Evolutionary conservation across 2,329 filamentous ascomycete genomes (phyloP).

Genomic region (Phoma sp.): DNA sequence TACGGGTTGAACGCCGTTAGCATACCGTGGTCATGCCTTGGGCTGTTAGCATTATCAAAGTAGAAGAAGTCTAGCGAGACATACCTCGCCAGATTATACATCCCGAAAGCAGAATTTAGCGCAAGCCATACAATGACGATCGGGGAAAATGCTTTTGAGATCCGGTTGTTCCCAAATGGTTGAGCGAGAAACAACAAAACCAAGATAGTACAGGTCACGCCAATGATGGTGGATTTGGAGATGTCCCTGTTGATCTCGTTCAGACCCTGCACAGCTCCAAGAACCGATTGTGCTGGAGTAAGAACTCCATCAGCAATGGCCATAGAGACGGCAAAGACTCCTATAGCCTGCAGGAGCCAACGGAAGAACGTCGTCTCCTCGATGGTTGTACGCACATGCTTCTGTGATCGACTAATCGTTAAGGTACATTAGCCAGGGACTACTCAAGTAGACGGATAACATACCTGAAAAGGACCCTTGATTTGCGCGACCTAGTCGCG

Average conservation of each 20-base stretch:
- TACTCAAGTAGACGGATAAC: background rate
- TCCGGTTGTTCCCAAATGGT: constrained; percentile 67
- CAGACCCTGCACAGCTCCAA: constrained; percentile 70
- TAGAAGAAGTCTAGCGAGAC: background rate
- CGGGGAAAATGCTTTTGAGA: constrained; percentile 68
- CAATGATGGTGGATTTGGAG: constrained; percentile 63
- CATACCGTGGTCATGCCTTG: constrained; percentile 55
- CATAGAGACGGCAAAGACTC: constrained; percentile 70
- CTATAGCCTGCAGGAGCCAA: constrained; percentile 64
- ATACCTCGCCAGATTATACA: constrained; percentile 56
- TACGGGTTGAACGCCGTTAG: constrained; percentile 61
- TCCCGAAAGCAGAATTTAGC: constrained; percentile 67
- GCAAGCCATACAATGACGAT: constrained; percentile 71
- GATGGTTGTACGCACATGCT: constrained; percentile 61
- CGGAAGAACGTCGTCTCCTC: constrained; percentile 63
- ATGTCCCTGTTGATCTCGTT: constrained; percentile 65
- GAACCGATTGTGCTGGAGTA: constrained; percentile 72
- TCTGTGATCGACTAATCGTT: constrained; percentile 52
- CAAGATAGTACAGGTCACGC: constrained; percentile 68
- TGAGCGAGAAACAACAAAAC: constrained; percentile 69
- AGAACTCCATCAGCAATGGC: constrained; percentile 71
- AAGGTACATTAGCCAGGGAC: constrained; percentile 61
- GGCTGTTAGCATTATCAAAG: constrained; percentile 16
- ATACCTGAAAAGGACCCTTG: background rate
- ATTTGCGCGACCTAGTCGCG: constrained; percentile 57